Evolutionary conservation across 306 rosid genomes (phyloP), one percentile per base, ranked within the genome.

Genomic region (Morella rubra): DNA sequence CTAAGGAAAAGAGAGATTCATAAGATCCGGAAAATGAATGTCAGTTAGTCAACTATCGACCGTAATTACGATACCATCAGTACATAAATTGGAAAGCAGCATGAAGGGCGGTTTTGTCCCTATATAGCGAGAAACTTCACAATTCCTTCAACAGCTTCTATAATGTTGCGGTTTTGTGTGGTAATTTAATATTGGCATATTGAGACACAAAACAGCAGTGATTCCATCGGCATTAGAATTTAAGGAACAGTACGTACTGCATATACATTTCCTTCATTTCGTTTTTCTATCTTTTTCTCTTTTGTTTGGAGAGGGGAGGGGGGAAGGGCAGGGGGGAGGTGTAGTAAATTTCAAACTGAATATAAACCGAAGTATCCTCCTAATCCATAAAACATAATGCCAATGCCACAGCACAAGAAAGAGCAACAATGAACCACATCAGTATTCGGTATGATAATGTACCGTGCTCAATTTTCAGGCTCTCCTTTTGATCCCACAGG

Each of bases 381-480:
- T 47, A 4, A 70, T 40, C 10, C 46, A 44, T 27, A 69, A 11
- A 65, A 56, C 20, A 66, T n/a, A 11, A 16, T 14, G 54, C 19
- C 14, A 71, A 45, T 75, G 50, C 27, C 58, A 1, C 11, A 71
- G 52, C 20, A 8, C 15, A 44, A 41, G 44, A 27, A 9, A 50
- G 12, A 79, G 46, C 8, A 67, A 22, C 73, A 37, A 32, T 24
- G 37, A 55, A 65, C 20, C 12, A 69, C 27, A 9, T 27, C 5
- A 13, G 68, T 44, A 5, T 11, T 46, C 64, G 19, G 15, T 24
- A 46, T 18, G 32, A 44, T 56, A 65, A 11, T 65, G 53, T 64
- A 85, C 83, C 86, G 65, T 46, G 3, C 50, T 83, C 61, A 59
- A 66, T 78, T 84, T 75, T 73, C 77, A 44, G 76, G 75, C 75